Base-by-base conservation (phyloP, 768 basidiomycete species). In the Neoboletus brunneissimus region DNA sequence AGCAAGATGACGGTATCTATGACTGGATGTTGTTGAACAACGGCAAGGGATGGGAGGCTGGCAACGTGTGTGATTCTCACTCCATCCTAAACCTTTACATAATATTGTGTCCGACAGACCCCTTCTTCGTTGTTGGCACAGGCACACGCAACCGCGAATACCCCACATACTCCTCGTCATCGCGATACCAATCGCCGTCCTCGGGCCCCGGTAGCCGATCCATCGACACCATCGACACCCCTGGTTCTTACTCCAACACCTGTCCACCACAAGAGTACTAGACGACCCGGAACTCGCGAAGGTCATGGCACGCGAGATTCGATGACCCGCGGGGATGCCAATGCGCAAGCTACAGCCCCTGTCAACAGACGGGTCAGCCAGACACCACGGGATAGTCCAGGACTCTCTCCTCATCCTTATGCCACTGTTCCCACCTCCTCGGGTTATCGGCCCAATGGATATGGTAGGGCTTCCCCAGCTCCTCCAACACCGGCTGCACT, bases 11-110 rank as follows among this genome's bases (percentile, higher is more conserved):
- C 71, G 88, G 90, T 18, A 75, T 94, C 12, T 98, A 90, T 65
- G 96, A 98, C 66, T 98, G 96, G 96, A 97, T 95, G 91, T 68
- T 91, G 42, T 78, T 98, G 60, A 95, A 97, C 72, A 81, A 82
- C 48, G 94, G 95, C 61, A 95, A 95, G 73, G 96, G 95, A 42
- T 97, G 95, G 94, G 94, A 98, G 79, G 89, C 87, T 38, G 79
- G 85, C 57, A 85, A 83, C 67, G 94, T 94, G 72, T 62, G 89
- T 81, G 32, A 49, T 61, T 55, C 51, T 34, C 25, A 18, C 6
- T 35, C 52, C 18, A 25, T 55, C 31, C 11, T 44, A n/a, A 8
- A 49, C 38, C 15, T 31, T 42, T 15, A 47, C 48, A 53, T 46
- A 63, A 51, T 51, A 16, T 38, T 43, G 16, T 58, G 25, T 54